Conservation (phyloP, 495 filamentous ascomycete species). For the Aspergillus bridgeri region DNA sequence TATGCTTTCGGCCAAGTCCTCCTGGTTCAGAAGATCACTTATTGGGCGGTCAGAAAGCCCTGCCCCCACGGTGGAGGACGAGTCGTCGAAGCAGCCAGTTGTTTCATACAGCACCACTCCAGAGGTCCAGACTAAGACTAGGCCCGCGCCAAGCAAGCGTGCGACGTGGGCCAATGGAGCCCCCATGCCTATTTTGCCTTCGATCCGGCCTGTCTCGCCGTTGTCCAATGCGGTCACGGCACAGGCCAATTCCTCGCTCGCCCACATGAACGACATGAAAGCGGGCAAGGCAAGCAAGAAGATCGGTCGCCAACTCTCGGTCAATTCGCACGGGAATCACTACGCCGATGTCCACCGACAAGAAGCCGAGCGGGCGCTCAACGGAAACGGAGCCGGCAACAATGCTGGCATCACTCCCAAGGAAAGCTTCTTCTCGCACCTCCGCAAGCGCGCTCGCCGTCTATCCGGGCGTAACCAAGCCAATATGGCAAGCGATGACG, state of each 20-base stretch:
- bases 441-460: conserved; percentile 88
- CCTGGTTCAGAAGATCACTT: conserved; percentile 94
- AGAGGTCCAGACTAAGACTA: conserved; percentile 54
- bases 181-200: conserved; percentile 96
- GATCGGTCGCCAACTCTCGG: conserved; percentile 90
- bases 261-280: conserved; percentile 13
- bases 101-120: conserved; percentile 53
- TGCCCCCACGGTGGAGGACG: conserved; percentile 41
- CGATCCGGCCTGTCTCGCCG: conserved; percentile 91
- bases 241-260: conserved; percentile 59
- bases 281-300: conserved; percentile 73
- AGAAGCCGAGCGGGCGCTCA: conserved; percentile 87
- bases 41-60: conserved; percentile 66
- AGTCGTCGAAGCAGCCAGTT: conserved; percentile 32
- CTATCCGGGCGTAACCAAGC: conserved; percentile 87
- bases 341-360: conserved; percentile 83
- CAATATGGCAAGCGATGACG: conserved; percentile 71
- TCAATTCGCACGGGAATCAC: conserved; percentile 91
- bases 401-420: conserved; percentile 65
- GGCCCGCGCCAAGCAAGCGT: conserved; percentile 65
- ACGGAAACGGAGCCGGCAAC: conserved; percentile 77
- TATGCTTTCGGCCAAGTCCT: conserved; percentile 74
- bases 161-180: conserved; percentile 88
- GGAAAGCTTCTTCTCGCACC: conserved; percentile 96
- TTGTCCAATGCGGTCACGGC: conserved; percentile 89